These are phyloP conservation scores for Beauveria varroae DNA, from an alignment of 2,329 filamentous ascomycete species.

Conservation along the genomic window DNA sequence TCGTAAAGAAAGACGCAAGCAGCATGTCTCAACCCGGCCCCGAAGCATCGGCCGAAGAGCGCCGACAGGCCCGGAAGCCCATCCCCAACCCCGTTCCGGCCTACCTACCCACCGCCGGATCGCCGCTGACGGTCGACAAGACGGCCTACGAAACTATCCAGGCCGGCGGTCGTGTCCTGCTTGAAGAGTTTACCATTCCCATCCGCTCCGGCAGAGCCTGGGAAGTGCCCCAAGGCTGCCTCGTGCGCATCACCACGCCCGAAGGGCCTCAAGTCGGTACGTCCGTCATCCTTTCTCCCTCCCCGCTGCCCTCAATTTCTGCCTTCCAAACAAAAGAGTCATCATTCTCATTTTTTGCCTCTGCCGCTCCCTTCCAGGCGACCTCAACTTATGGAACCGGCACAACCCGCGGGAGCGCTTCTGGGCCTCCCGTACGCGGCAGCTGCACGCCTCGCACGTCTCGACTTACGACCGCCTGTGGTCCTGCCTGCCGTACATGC, in stretches of 20 bases:
- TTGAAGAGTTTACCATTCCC: slow-evolving; percentile 54
- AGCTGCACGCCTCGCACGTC: slow-evolving; percentile 72
- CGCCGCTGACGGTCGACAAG: slow-evolving; percentile 36
- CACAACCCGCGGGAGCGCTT: slow-evolving; percentile 72
- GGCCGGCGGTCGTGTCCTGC: slow-evolving; percentile 30
- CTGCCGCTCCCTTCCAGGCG: slow-evolving; percentile 39
- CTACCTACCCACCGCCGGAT: slow-evolving; percentile 36
- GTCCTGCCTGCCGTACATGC: slow-evolving; percentile 68
- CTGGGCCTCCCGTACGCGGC: slow-evolving; percentile 72
- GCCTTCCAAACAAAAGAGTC: not conserved
- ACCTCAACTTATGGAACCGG: slow-evolving; percentile 75
- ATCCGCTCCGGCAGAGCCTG: slow-evolving; percentile 70
- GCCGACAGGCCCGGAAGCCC: slow-evolving; percentile 34
- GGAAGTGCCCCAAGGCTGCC: slow-evolving; percentile 58
- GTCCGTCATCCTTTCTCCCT: slow-evolving; percentile 5
- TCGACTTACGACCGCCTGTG: slow-evolving; percentile 65
- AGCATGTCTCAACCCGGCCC: slow-evolving; percentile 7
- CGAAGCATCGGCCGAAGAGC: slow-evolving; percentile 23
- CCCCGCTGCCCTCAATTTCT: not conserved
- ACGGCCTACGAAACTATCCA: slow-evolving; percentile 55
- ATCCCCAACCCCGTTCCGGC: slow-evolving; percentile 42
- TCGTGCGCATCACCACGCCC: slow-evolving; percentile 68
- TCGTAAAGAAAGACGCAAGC: not conserved
- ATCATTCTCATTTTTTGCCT: not conserved
- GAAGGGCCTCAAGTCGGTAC: slow-evolving; percentile 66